These are phyloP conservation scores for Beverwykella pulmonaria DNA, from an alignment of 495 filamentous ascomycete species.

Conservation along the genomic window DNA sequence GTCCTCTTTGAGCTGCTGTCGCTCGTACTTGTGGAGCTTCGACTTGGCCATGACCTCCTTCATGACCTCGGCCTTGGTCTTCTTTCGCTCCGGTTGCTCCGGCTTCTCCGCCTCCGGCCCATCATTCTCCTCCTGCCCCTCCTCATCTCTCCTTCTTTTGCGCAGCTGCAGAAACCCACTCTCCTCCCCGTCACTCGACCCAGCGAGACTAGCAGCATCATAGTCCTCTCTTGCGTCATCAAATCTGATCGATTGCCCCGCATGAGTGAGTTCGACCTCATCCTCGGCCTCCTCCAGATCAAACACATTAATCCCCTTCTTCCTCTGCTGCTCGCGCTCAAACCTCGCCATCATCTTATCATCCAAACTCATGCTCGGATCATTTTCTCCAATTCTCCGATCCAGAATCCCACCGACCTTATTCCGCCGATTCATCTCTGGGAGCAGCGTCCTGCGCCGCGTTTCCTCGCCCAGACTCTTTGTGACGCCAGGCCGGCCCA, in stretches of 20 bases:
- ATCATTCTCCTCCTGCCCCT: slow-evolving; percentile 50
- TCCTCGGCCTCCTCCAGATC: slow-evolving; percentile 86
- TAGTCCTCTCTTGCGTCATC: slow-evolving; percentile 67
- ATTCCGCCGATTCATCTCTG: slow-evolving; percentile 81
- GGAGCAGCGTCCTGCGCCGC: slow-evolving; percentile 76
- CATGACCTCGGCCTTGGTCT: slow-evolving; percentile 93
- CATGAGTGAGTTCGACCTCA: slow-evolving; percentile 75
- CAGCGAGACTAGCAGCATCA: slow-evolving; percentile 35
- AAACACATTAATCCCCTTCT: slow-evolving; percentile 76
- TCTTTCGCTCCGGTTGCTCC: slow-evolving; percentile 69
- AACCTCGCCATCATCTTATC: slow-evolving; percentile 91
- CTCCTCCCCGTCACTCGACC: slow-evolving; percentile 46
- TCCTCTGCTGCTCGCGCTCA: slow-evolving; percentile 75
- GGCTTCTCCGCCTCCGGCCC: slow-evolving; percentile 51
- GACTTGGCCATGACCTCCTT: slow-evolving; percentile 97
- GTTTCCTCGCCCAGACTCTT: slow-evolving; percentile 87
- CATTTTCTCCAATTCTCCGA: slow-evolving; percentile 92
- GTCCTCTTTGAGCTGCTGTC: slow-evolving; percentile 89
- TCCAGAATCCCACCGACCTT: slow-evolving; percentile 93
- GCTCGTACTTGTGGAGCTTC: slow-evolving; percentile 89
- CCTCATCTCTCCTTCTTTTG: slow-evolving; percentile 64
- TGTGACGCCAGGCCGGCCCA: slow-evolving; percentile 74
- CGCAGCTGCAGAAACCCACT: slow-evolving; percentile 56
- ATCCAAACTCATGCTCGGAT: slow-evolving; percentile 90
- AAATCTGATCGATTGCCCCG: slow-evolving; percentile 71